Evolutionary conservation across 2,329 filamentous ascomycete species (phyloP).

Genomic region (Alternaria panax): DNA sequence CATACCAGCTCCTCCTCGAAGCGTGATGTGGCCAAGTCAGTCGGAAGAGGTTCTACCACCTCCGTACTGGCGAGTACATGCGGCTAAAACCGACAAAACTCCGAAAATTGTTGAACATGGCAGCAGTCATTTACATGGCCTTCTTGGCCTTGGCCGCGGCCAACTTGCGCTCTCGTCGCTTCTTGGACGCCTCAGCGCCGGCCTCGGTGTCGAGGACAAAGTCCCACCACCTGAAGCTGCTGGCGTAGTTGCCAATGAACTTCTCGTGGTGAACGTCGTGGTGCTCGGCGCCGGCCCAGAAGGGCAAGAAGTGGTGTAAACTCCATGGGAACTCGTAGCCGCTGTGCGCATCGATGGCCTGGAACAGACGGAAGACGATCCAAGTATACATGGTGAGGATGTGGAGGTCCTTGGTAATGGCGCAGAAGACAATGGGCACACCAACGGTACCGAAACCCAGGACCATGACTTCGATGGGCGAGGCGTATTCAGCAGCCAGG

Average conservation of each 20-base stretch:
- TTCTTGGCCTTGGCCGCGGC: conserved; percentile 59
- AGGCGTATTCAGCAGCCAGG: conserved; percentile 95
- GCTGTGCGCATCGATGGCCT: conserved; percentile 96
- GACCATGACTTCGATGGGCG: conserved; percentile 95
- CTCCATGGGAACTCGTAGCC: conserved; percentile 99
- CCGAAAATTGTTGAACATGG: not conserved
- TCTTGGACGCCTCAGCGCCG: conserved; percentile 84
- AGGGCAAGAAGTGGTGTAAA: conserved; percentile 91
- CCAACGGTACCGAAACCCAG: conserved; percentile 88
- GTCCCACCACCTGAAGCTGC: conserved; percentile 99
- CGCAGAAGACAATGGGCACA: conserved; percentile 82
- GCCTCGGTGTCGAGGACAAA: conserved; percentile 92
- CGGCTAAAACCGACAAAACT: conserved; percentile 21
- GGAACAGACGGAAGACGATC: conserved; percentile 92
- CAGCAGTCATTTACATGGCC: conserved; percentile 49
- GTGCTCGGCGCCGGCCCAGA: conserved; percentile 97
- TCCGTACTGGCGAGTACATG: not conserved
- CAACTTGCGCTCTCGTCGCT: conserved; percentile 79
- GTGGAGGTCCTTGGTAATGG: conserved; percentile 84
- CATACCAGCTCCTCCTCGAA: conserved; percentile 18
- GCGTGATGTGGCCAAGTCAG: conserved; percentile 7
- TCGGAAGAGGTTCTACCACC: conserved; percentile 7
- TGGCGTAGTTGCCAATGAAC: conserved; percentile 97
- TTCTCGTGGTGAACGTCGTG: conserved; percentile 98
- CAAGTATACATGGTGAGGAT: conserved; percentile 97